Base-by-base conservation (phyloP, 2,329 filamentous ascomycete species). In the Claviceps spartinae region DNA sequence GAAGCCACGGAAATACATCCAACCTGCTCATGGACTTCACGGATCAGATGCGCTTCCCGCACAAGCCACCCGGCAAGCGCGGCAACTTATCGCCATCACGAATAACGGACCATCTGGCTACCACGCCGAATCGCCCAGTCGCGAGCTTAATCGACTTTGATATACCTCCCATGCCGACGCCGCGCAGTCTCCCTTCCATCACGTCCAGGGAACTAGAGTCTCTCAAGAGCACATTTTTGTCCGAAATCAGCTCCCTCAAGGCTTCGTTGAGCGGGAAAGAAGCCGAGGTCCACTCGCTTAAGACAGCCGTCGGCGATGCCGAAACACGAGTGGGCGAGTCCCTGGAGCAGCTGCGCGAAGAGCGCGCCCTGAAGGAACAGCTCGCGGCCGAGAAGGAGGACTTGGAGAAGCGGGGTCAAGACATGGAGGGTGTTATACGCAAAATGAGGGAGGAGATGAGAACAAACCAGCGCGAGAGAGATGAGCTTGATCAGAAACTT, bases 251-350 rank as follows among this genome's bases (percentile, higher is more conserved):
- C 56, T 88, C 86, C n/a, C 78, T 98, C 18, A 93, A 88, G 63
- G 93, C 93, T 3, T 91, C 88, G 9, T 74, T 98, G 9, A 90
- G 84, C 60, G 93, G 93, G 48, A 94, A 93, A 62, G 91, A 97
- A 65, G 91, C 91, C 5, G 90, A 97, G 66, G 88, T 93, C 38
- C 76, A 83, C 49, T 91, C 86, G 37, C 77, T 97, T 54, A 95
- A 95, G 65, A 82, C 85, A 44, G 88, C 93, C 0, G 82, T 97
- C 34, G 81, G 81, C 5, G 90, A 97, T 67, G 91, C 93, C 0
- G 93, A 98, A 71, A 86, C 88, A 64, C 84, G 91, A 22, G 90
- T 94, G 20, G 91, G 89, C 34, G 85, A 93, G 69, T 86, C 85
- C 49, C 77, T 88, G 67, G 88, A 96, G 70, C 78, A 85, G 59